A percentile compares a stretch with the other conserved stretches of the same genome.
Evolutionary conservation across 352 stramenopile species (phyloP).

Genomic region (Phytopythium aichiense): DNA sequence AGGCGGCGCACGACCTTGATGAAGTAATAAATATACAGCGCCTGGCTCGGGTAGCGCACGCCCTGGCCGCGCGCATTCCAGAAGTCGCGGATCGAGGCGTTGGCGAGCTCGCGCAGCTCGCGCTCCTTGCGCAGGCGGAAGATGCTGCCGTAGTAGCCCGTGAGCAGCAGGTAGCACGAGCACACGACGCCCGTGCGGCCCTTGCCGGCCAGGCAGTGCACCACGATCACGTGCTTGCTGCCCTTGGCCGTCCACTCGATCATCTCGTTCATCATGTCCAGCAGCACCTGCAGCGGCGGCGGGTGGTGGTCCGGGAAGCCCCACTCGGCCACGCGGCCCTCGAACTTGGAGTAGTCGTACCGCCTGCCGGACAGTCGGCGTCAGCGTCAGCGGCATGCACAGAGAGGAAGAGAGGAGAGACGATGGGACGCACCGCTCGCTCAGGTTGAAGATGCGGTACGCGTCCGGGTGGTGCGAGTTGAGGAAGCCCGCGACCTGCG

Average conservation of each 20-base stretch:
- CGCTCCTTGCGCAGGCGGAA: conserved; percentile 63
- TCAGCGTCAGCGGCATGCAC: neutral
- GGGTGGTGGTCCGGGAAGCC: conserved; percentile 82
- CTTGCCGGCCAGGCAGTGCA: conserved; percentile 80
- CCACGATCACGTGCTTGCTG: conserved; percentile 69
- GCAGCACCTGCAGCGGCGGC: conserved; percentile 65
- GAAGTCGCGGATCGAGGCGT: conserved; percentile 70
- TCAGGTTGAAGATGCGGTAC: conserved; percentile 84
- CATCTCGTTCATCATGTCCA: conserved; percentile 87
- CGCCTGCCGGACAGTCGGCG: conserved; percentile 1
- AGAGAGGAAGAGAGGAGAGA: neutral
- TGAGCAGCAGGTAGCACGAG: conserved; percentile 78
- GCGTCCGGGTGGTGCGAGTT: conserved; percentile 57
- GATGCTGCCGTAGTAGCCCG: conserved; percentile 66
- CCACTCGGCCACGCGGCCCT: conserved; percentile 65
- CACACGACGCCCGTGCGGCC: conserved; percentile 78
- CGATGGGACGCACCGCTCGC: conserved; percentile 39
- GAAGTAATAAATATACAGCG: conserved; percentile 89
- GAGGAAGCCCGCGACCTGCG: conserved; percentile 53
- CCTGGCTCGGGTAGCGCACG: conserved; percentile 78
- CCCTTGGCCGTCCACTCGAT: conserved; percentile 61
- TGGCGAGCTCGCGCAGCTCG: conserved; percentile 59
- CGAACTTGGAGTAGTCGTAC: conserved; percentile 80
- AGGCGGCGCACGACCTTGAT: conserved; percentile 59
- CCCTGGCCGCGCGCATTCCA: conserved; percentile 73